Conservation (phyloP, 331 rosid genomes). For the Erythrophleum ivorense region DNA sequence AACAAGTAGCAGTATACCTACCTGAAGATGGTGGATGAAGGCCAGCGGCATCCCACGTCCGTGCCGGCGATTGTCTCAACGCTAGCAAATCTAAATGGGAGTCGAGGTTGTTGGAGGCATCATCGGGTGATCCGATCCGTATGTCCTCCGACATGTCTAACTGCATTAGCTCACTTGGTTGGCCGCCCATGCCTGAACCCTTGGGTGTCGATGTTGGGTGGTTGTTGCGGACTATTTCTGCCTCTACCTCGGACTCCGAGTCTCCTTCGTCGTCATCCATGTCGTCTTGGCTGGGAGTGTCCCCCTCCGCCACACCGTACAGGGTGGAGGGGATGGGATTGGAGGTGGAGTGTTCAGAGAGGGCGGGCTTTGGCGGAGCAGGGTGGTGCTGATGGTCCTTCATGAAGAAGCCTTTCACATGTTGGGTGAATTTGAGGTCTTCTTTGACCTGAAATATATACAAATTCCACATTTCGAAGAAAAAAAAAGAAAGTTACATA, state of each 20-base stretch:
- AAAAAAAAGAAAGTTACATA: neutral
- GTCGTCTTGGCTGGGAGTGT: conserved; percentile 41
- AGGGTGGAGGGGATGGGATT: conserved; percentile 44
- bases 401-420: conserved; percentile 67
- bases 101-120: conserved; percentile 74
- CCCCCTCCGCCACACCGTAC: conserved; percentile 39
- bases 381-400: conserved; percentile 48
- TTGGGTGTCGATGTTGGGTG: neutral
- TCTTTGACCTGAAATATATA: conserved; percentile 59
- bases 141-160: conserved; percentile 87
- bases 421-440: conserved; percentile 71
- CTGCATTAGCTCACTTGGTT: conserved; percentile 83
- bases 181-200: conserved; percentile 26
- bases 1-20: neutral
- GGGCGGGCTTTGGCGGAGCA: conserved; percentile 79
- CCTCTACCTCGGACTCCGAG: conserved; percentile 61
- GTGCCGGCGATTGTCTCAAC: conserved; percentile 49
- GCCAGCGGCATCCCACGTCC: conserved; percentile 44
- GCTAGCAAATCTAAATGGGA: too few relatives aligned
- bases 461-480: too few relatives aligned
- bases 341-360: conserved; percentile 89
- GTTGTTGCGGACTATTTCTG: conserved; percentile 45
- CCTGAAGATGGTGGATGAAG: conserved; percentile 60
- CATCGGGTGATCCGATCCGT: conserved; percentile 82
- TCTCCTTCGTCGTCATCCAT: conserved; percentile 52